Evolutionary conservation across 768 basidiomycete genomes (phyloP), one percentile per base, ranked within the genome.

Genomic region (Collybia nuda): DNA sequence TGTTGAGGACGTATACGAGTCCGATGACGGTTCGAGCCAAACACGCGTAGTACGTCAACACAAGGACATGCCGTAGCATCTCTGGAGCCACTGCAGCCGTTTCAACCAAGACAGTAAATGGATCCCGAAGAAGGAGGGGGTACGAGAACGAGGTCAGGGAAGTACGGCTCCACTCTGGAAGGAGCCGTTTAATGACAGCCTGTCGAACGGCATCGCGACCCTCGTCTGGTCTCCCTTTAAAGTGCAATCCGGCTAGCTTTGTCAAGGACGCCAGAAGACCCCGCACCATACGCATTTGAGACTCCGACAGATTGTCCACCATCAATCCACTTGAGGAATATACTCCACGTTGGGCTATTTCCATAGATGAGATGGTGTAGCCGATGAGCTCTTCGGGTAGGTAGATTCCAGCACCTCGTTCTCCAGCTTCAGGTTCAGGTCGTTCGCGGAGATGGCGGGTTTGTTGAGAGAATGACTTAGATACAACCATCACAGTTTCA

Each of bases 101-200:
- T 70, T 99, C 96, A 21, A 96, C 78, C 18, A 99, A 78, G 35
- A 96, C 79, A 2, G 89, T 87, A 59, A 98, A 86, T 0, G 97
- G 95, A 64, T 97, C 93, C 17, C 95, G 81, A 2, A 92, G 81
- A 12, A 98, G 82, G 0, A 98, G 72, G 1, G 95, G 94, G 48
- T 86, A 87, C 0, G 90, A 86, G 55, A 90, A 87, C 2, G 90
- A 86, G 3, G 86, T 88, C 50, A 93, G 74, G 1, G 91, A 88
- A 21, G 90, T 86, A 35, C 88, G 79, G 58, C 88, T 93, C 92
- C 93, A 95, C 67, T 96, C 93, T 0, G 94, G 93, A 28, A 96
- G 64, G 21, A 97, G 70, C 15, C 94, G 81, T 58, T 95, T 95
- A 69, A 96, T 85, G 58, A 97, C 87, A 0, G 88, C 88, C 54